Percentiles rank a stretch among this genome's conserved stretches.
Conservation (phyloP, 768 basidiomycete genomes). For the Agrocybe chaxingu region DNA sequence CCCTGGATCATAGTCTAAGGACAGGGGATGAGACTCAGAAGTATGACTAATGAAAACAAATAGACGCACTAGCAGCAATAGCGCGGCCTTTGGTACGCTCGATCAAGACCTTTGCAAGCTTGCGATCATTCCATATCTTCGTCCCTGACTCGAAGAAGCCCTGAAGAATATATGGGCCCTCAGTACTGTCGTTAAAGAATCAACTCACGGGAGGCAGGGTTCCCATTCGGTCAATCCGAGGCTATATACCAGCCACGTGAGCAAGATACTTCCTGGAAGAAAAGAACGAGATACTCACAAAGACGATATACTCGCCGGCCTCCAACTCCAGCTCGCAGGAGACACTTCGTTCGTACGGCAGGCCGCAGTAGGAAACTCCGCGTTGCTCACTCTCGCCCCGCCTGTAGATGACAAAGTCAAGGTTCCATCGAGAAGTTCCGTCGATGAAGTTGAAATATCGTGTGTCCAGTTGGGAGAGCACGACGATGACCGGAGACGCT, state of each 20-base stretch:
- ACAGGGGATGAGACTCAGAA: no score
- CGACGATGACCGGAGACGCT: constrained; percentile 34
- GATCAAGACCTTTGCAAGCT: no score
- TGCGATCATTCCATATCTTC: no score
- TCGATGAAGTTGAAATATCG: constrained; percentile 40
- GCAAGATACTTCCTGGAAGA: neutral
- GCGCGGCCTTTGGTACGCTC: no score
- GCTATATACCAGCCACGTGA: neutral
- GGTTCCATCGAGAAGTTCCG: constrained; percentile 31
- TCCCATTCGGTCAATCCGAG: neutral
- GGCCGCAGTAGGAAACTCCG: constrained; percentile 24
- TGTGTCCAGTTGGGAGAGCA: constrained; percentile 39
- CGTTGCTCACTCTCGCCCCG: constrained; percentile 26
- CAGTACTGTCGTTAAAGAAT: no score
- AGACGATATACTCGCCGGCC: constrained; percentile 35
- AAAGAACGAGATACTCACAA: constrained; percentile 23
- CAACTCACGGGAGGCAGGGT: no score
- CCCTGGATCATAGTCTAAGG: no score
- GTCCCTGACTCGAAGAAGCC: no score
- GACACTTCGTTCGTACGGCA: constrained; percentile 29
- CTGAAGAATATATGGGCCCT: neutral
- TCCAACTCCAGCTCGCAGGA: constrained; percentile 31
- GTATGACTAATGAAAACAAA: no score
- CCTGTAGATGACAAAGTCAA: constrained; percentile 43
- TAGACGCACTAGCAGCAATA: no score